phyloP scores from a whole-genome alignment of 768 basidiomycete species.

The Leccinum obscurum region DNA sequence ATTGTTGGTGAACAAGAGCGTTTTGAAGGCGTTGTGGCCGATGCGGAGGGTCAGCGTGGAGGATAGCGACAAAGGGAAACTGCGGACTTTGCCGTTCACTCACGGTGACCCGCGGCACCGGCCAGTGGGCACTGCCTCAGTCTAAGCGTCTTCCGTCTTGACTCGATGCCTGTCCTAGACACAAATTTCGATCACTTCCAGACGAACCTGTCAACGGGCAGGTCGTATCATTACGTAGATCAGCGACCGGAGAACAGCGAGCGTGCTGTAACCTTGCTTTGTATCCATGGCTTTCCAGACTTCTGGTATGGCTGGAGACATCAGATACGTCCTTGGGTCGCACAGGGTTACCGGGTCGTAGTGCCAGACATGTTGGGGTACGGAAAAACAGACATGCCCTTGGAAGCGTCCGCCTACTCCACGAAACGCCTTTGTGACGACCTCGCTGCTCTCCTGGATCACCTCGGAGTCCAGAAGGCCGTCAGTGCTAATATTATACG shows the following conservation, averaged over 20 bases:
- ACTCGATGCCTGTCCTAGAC: conserved; percentile 9
- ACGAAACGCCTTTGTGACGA: conserved; percentile 61
- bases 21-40: conserved; percentile 10
- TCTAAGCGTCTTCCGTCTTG: background rate
- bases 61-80: conserved; percentile 29
- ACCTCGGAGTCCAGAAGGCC: conserved; percentile 49
- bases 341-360: conserved; percentile 60
- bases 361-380: conserved; percentile 57
- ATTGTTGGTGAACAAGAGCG: conserved; percentile 2
- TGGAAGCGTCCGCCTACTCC: conserved; percentile 54
- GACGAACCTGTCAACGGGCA: conserved; percentile 55
- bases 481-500: conserved; percentile 38
- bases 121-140: conserved; percentile 18
- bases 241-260: conserved; percentile 50
- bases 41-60: conserved; percentile 24
- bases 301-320: conserved; percentile 71
- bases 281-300: conserved; percentile 83
- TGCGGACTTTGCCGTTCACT: conserved; percentile 30
- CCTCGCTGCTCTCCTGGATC: conserved; percentile 63
- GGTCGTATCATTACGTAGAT: conserved; percentile 72
- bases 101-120: conserved; percentile 27
- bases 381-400: conserved; percentile 62
- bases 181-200: conserved; percentile 41
- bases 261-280: conserved; percentile 53
- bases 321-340: conserved; percentile 72